phyloP scores from a whole-genome alignment of 345 rosid species.

The Brassica cretica region DNA sequence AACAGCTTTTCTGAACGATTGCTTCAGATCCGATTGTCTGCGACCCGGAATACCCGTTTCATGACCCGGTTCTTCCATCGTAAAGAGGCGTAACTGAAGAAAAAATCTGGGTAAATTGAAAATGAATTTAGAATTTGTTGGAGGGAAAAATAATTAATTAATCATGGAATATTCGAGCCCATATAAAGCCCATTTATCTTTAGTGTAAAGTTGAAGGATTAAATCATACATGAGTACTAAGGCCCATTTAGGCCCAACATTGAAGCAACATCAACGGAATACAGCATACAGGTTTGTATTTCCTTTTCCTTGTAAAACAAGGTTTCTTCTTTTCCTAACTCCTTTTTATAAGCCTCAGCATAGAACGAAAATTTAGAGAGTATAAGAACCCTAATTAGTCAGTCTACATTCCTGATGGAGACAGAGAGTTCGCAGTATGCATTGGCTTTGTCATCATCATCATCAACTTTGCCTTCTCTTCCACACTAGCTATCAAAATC shows the following conservation, averaged over 20 bases:
- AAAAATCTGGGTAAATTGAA: constrained; percentile 1
- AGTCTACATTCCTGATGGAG: background rate
- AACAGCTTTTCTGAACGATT: constrained; percentile 57
- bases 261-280: background rate
- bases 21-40: constrained; percentile 49
- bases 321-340: background rate
- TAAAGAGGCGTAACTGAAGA: background rate
- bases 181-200: background rate
- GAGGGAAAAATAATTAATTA: background rate
- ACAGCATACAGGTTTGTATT: background rate
- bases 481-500: background rate
- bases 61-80: constrained; percentile 33
- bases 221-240: background rate
- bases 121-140: background rate
- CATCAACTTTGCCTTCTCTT: background rate
- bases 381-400: background rate
- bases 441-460: background rate
- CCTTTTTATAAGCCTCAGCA: background rate
- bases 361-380: background rate
- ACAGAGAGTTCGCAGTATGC: constrained; percentile 8
- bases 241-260: constrained; percentile 13
- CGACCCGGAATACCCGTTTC: constrained; percentile 31
- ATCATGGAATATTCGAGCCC: background rate
- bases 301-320: background rate
- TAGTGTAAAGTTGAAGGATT: background rate